A percentile compares a stretch with the other conserved stretches of the same genome.
Conservation (phyloP, 331 rosid species). For the Acacia concinna region DNA sequence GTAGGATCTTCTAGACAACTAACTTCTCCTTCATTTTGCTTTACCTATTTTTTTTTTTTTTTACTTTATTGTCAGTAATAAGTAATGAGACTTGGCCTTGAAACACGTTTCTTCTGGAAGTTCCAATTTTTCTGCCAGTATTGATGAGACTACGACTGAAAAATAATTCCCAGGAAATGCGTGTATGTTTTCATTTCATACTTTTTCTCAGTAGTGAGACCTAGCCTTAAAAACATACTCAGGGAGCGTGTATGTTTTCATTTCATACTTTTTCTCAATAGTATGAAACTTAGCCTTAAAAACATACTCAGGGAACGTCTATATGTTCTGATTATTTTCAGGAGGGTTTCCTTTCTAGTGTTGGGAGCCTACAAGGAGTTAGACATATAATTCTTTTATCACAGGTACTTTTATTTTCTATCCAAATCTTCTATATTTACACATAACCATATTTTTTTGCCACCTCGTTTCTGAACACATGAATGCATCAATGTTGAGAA, state of each 20-base stretch:
- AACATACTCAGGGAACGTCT: not conserved
- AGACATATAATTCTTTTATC: slow-evolving; percentile 79
- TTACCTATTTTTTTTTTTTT: no score
- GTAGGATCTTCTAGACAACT: no score
- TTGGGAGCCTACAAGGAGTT: slow-evolving; percentile 68
- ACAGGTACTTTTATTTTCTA: slow-evolving; percentile 57
- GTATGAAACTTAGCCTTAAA: not conserved
- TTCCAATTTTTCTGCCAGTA: not conserved
- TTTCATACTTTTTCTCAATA: not conserved
- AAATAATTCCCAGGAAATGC: not conserved
- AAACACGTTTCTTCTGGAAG: not conserved
- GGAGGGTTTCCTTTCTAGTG: slow-evolving; percentile 85
- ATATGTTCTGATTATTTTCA: slow-evolving; percentile 36
- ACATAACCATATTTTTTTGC: not conserved
- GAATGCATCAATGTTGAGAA: not conserved
- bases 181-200: not conserved
- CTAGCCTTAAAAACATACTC: not conserved
- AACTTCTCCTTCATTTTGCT: no score
- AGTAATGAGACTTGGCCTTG: not conserved
- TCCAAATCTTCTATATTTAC: not conserved
- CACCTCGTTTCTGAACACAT: not conserved
- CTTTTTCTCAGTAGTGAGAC: slow-evolving; percentile 1
- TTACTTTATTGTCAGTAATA: not conserved
- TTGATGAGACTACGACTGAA: not conserved
- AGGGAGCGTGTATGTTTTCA: not conserved